Base-by-base conservation (phyloP, 169 alveolate species). In the Plasmodium adleri region DNA sequence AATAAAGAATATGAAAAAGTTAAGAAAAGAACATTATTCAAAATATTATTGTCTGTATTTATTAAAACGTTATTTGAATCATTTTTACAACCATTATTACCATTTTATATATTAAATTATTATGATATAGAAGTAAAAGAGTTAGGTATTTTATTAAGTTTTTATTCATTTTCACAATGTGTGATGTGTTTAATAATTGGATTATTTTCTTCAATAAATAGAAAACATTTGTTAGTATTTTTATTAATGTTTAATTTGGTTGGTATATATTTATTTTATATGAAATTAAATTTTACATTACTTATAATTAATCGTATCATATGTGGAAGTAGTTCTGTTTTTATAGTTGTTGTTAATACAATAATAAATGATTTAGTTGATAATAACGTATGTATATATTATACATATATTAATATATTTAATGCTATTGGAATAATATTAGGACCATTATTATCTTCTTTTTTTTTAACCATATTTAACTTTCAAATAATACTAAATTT, bases 241-340 rank as follows among this genome's bases (percentile, higher is more conserved):
- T 49, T 86, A 72, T 47, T 86, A 17, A 28, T 86, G 17, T 71
- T 72, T 28, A 86, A 86, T 49, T 73, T 86, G 39, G 13, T 86
- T n/a, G 92, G 92, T 47, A 71, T 86, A 56, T 86, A 86, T 73
- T 73, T 86, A 86, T 86, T 86, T 49, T 86, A 86, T 43, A 45
- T 86, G 13, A 70, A 71, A 32, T 72, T 71, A 66, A 86, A 70
- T 86, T 86, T 86, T 73, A 28, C 66, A 6, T 49, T 86, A 20
- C 62, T 86, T 58, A 28, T 72, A 59, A 45, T 86, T 47, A 86
- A 86, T 47, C 43, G 92, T 71, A 71, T 86, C 9, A 86, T 86
- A 59, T 86, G 92, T 86, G 92, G 92, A 15, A n/a, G 86, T 70
- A 86, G 92, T 73, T 86, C 92, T 47, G 87, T 86, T 24, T 86